These are phyloP conservation scores for Phytopythium kandeliae DNA, from an alignment of 352 stramenopile genomes.

Conservation along the genomic window DNA sequence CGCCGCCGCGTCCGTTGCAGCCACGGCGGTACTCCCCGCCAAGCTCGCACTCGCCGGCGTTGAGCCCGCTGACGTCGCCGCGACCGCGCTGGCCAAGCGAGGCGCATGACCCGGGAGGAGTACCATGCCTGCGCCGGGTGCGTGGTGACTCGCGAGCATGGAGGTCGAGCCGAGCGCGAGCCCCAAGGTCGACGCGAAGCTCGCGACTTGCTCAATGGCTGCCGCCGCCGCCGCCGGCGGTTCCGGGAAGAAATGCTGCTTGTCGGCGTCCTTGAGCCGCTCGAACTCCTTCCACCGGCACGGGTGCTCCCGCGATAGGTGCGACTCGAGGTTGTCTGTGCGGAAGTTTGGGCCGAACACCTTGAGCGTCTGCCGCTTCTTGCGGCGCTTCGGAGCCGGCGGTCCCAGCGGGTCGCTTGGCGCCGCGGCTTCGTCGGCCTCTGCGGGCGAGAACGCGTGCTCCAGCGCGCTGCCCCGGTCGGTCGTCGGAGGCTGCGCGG, in stretches of 20 bases:
- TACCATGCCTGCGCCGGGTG: neutral
- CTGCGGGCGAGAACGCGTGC: neutral
- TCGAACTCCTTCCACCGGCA: slow-evolving; percentile 48
- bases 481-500: slow-evolving; percentile 3
- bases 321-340: slow-evolving; percentile 51
- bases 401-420: neutral
- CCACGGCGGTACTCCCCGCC: neutral
- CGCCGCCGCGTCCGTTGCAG: neutral
- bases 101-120: slow-evolving; percentile 5
- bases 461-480: neutral
- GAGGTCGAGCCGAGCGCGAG: neutral
- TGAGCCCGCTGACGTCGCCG: neutral
- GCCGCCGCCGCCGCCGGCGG: slow-evolving; percentile 14
- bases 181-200: slow-evolving; percentile 1
- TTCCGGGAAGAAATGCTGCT: slow-evolving; percentile 40
- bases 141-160: neutral
- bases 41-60: neutral
- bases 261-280: slow-evolving; percentile 33
- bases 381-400: slow-evolving; percentile 29
- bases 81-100: neutral
- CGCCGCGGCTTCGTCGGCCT: neutral
- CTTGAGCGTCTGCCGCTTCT: slow-evolving; percentile 59
- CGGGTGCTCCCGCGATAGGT: slow-evolving; percentile 42
- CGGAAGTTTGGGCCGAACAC: slow-evolving; percentile 53
- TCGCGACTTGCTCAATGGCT: slow-evolving; percentile 10